These are phyloP conservation scores for Umbilicus rupestris DNA, from an alignment of 164 flowering plant species.

Conservation along the genomic window DNA sequence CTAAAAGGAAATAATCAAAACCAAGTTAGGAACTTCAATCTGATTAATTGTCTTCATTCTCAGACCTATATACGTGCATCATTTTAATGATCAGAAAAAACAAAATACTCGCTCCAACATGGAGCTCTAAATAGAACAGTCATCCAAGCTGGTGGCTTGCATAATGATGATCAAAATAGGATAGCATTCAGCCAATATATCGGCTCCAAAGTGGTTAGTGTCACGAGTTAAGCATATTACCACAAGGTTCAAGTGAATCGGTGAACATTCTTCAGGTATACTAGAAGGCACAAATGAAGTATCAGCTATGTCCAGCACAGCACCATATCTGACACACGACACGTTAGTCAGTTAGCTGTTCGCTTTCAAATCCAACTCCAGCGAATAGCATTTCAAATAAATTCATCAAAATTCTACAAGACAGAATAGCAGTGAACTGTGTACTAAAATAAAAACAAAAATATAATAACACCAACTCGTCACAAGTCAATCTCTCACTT, in stretches of 20 bases:
- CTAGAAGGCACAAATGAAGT: conserved; percentile 28
- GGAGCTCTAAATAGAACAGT: not conserved
- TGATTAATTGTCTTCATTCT: not conserved
- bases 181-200: too few relatives aligned
- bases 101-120: not conserved
- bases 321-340: conserved; percentile 47
- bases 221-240: conserved; percentile 24
- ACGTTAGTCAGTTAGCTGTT: not conserved
- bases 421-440: too few relatives aligned
- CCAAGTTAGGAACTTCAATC: not conserved
- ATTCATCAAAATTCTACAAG: too few relatives aligned
- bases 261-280: conserved; percentile 52
- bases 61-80: not conserved
- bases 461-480: too few relatives aligned
- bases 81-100: not conserved
- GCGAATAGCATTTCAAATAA: too few relatives aligned
- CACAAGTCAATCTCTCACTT: too few relatives aligned
- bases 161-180: too few relatives aligned
- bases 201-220: too few relatives aligned
- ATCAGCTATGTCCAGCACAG: conserved; percentile 29
- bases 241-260: conserved; percentile 83
- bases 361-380: not conserved
- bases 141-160: too few relatives aligned
- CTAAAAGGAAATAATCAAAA: conserved; percentile 19
- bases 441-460: too few relatives aligned